Evolutionary conservation across 1,284 basidiomycete species (phyloP), one percentile per base, ranked within the genome.

Genomic region (Tilletiaria anomala): DNA sequence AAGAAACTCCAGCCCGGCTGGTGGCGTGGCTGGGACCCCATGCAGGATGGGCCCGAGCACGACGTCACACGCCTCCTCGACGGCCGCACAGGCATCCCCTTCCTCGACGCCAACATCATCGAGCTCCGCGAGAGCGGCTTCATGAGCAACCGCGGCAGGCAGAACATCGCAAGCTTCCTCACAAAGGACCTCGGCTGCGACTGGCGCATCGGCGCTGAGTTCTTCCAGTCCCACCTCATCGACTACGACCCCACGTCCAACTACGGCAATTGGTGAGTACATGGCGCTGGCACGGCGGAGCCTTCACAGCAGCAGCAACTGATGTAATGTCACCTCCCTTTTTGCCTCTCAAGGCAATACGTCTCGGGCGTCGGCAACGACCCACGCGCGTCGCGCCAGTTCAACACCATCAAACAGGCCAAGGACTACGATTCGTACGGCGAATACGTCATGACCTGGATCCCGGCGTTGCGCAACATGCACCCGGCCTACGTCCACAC

Each of bases 321-420:
- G 36, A 35, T n/a, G 36, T 39, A 14, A 23, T 29, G 6, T 23
- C 20, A 5, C 19, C 35, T 17, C 19, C n/a, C n/a, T 48, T 22
- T 34, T 8, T 21, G 48, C 18, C 4, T 15, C 14, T 32, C 33
- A 8, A 29, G 26, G 26, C 51, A 54, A 43, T 62, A 60, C 21
- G 68, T 70, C 19, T 71, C 71, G n/a, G 74, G 74, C 15, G 73
- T 74, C 17, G 74, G 75, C 5, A 75, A 75, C 56, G 74, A 76
- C 50, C 72, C 75, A 4, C 65, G 74, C 1, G 71, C 72, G 2
- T 70, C 68, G 5, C 57, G 74, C 20, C 72, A 74, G 50, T 75
- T 75, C 68, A 76, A 76, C 56, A 73, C 71, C 11, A 70, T 76
- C 63, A 75, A 76, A 58, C 75, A 76, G 54, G 71, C 70, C 5